These are phyloP conservation scores for Suillus bovinus DNA, from an alignment of 768 basidiomycete genomes.

Conservation along the genomic window DNA sequence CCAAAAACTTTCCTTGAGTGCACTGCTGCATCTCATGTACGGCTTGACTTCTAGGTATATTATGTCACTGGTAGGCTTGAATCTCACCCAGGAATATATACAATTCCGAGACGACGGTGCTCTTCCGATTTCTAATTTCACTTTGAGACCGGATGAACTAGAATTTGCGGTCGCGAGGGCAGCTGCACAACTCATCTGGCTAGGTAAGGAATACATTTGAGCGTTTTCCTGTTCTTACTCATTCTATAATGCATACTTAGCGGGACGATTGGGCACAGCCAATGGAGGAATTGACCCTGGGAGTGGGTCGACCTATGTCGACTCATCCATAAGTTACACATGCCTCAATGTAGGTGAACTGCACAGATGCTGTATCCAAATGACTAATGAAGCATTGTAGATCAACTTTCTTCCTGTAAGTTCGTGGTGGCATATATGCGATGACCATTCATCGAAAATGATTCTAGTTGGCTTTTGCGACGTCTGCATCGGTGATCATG, in stretches of 20 bases:
- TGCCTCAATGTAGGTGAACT: neutral
- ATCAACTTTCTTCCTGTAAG: conserved; percentile 2
- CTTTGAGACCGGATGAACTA: conserved; percentile 10
- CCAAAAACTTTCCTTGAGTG: neutral
- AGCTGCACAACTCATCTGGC: conserved; percentile 13
- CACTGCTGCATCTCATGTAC: neutral
- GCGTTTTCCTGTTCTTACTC: neutral
- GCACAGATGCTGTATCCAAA: neutral
- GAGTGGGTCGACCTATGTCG: neutral
- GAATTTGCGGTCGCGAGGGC: conserved; percentile 14
- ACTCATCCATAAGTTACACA: neutral
- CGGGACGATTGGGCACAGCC: neutral
- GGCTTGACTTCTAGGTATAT: neutral
- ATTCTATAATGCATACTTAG: neutral
- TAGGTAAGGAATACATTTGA: conserved; percentile 5
- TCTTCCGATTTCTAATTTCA: neutral
- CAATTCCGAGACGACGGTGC: neutral
- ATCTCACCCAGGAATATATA: neutral
- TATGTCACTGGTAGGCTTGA: neutral
- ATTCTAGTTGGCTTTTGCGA: neutral
- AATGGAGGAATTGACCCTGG: neutral
- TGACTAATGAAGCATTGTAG: neutral
- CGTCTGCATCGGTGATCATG: conserved; percentile 4
- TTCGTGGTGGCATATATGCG: neutral
- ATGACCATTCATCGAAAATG: neutral